phyloP scores from a whole-genome alignment of 2,329 filamentous ascomycete genomes.

The Fusarium papillatum region DNA sequence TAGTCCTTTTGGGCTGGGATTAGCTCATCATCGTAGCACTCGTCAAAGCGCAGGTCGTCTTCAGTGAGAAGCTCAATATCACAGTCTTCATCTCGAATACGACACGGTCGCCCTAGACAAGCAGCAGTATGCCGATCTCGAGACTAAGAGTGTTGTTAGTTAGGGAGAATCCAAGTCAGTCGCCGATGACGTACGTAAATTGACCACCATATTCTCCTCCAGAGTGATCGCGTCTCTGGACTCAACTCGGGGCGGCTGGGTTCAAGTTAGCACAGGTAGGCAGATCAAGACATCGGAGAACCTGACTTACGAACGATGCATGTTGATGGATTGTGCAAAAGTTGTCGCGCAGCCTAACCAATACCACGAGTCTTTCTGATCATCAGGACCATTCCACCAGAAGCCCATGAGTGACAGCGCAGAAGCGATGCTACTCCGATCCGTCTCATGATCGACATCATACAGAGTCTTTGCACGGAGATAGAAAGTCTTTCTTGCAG shows the following conservation, averaged over 20 bases:
- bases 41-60: conserved; percentile 28
- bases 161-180: too few species aligned
- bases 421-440: conserved; percentile 9
- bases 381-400: conserved; percentile 36
- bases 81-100: conserved; percentile 39
- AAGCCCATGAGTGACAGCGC: conserved; percentile 28
- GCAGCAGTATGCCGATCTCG: conserved; percentile 36
- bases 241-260: neutral
- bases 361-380: conserved; percentile 40
- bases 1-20: conserved; percentile 17
- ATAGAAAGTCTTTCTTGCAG: conserved; percentile 32
- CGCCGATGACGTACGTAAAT: conserved; percentile 21
- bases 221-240: neutral
- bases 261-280: rapidly evolving
- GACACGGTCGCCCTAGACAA: conserved; percentile 27
- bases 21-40: neutral
- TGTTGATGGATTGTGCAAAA: conserved; percentile 29
- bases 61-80: conserved; percentile 25
- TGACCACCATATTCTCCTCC: conserved; percentile 40
- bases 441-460: conserved; percentile 31
- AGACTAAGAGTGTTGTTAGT: neutral
- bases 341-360: conserved; percentile 35
- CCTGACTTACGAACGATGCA: conserved; percentile 30
- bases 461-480: conserved; percentile 31
- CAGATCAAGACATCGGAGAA: rapidly evolving